A percentile compares a stretch with the other conserved stretches of the same genome.
Conservation (phyloP, 192 early-diverging fungal genomes). For the Chytriomyces confervae region DNA sequence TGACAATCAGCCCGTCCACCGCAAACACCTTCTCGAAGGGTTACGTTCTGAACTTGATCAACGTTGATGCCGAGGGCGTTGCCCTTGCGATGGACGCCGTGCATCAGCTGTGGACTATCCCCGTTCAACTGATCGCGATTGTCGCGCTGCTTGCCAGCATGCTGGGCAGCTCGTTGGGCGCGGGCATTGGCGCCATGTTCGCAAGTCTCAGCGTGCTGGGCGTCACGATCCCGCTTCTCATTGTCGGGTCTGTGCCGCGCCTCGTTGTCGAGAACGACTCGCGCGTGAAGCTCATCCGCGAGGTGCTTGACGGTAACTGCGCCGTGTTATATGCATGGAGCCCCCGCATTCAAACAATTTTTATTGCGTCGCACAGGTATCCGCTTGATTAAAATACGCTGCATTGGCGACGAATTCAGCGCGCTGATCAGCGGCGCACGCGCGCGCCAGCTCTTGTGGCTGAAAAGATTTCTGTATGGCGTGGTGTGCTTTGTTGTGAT, state of each 20-base stretch:
- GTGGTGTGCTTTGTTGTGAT: slow-evolving; percentile 37
- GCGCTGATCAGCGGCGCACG: slow-evolving; percentile 4
- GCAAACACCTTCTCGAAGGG: slow-evolving; percentile 15
- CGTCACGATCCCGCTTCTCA: slow-evolving; percentile 31
- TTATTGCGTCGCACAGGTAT: slow-evolving; percentile 18
- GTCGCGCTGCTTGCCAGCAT: slow-evolving; percentile 14
- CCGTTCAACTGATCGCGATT: slow-evolving; percentile 17
- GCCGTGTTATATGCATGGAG: background rate
- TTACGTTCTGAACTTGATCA: slow-evolving; percentile 36
- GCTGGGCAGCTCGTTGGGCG: slow-evolving; percentile 35
- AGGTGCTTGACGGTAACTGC: slow-evolving; percentile 30
- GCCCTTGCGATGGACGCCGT: background rate
- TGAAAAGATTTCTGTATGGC: slow-evolving; percentile 17
- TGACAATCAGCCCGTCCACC: background rate
- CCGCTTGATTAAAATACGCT: slow-evolving; percentile 37
- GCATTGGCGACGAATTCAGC: slow-evolving; percentile 18
- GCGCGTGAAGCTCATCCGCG: slow-evolving; percentile 42
- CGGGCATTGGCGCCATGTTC: slow-evolving; percentile 12
- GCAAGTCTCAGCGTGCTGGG: background rate
- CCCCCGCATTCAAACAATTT: background rate
- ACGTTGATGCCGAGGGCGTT: slow-evolving; percentile 31
- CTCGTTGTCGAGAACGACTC: slow-evolving; percentile 25
- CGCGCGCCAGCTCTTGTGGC: slow-evolving; percentile 21
- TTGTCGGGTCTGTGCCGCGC: slow-evolving; percentile 13
- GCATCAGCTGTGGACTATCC: slow-evolving; percentile 8